phyloP scores from a whole-genome alignment of 2,329 filamentous ascomycete genomes.

The Aurifilum marmelostoma region DNA sequence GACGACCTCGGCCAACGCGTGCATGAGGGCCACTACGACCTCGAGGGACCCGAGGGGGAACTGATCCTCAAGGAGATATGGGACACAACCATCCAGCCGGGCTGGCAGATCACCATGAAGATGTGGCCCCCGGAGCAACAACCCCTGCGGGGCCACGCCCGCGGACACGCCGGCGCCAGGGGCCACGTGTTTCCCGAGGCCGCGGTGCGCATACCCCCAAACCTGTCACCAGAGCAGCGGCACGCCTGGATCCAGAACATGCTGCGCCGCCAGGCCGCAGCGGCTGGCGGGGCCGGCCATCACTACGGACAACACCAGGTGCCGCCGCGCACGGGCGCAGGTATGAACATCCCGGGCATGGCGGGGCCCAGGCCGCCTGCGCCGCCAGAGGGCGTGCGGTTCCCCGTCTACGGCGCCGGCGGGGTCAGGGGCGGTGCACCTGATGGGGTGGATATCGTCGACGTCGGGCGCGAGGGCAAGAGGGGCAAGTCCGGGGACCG shows the following conservation, averaged over 20 bases:
- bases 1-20: conserved; percentile 77
- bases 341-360: background rate
- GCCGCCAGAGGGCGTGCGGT: background rate
- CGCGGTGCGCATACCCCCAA: conserved; percentile 5
- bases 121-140: conserved; percentile 65
- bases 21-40: conserved; percentile 76
- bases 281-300: conserved; percentile 2
- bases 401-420: background rate
- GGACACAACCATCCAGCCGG: conserved; percentile 80
- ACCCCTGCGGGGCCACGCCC: conserved; percentile 31
- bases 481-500: conserved; percentile 32
- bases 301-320: background rate
- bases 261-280: conserved; percentile 6
- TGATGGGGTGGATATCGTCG: conserved; percentile 33
- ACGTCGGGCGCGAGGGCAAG: conserved; percentile 37
- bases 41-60: conserved; percentile 77
- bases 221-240: conserved; percentile 20
- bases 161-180: conserved; percentile 26
- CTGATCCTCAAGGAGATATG: conserved; percentile 82
- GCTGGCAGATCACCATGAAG: conserved; percentile 65
- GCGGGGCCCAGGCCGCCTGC: background rate
- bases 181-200: background rate
- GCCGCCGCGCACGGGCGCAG: background rate
- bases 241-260: background rate
- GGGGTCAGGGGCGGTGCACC: too few relatives aligned